phyloP scores from a whole-genome alignment of 2,329 filamentous ascomycete genomes.

The Didymella keratinophila region DNA sequence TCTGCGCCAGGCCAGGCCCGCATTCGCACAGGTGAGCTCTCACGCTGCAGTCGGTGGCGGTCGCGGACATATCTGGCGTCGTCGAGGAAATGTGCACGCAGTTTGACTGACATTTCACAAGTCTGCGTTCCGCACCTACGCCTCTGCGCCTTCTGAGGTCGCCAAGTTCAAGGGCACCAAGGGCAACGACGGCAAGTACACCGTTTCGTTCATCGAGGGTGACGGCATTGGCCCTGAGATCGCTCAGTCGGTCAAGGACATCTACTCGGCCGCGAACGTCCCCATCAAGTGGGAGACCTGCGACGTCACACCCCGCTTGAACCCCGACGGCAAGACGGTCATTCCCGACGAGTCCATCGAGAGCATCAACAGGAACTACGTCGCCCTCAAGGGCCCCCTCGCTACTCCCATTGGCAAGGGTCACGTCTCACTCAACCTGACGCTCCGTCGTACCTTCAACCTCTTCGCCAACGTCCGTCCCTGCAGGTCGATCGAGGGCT shows the following conservation, averaged over 20 bases:
- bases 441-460: conserved; percentile 98
- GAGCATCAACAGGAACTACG: conserved; percentile 93
- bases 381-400: conserved; percentile 96
- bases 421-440: conserved; percentile 98
- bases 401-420: conserved; percentile 99
- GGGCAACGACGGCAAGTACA: conserved; percentile 90
- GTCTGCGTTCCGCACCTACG: conserved; percentile 60
- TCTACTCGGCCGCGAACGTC: conserved; percentile 94
- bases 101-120: conserved; percentile 25
- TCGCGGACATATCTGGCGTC: background rate
- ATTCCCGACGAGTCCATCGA: conserved; percentile 93
- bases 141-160: conserved; percentile 62
- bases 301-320: conserved; percentile 91
- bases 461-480: conserved; percentile 99
- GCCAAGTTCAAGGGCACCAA: conserved; percentile 94
- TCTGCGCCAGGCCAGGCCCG: conserved; percentile 69
- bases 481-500: conserved; percentile 95
- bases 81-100: conserved; percentile 4
- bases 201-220: conserved; percentile 96
- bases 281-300: conserved; percentile 97
- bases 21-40: conserved; percentile 65
- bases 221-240: conserved; percentile 99
- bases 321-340: conserved; percentile 93
- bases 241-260: conserved; percentile 96
- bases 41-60: conserved; percentile 4